phyloP scores from a whole-genome alignment of 1,139 yeast genomes.

The Geotrichum restrictum region DNA sequence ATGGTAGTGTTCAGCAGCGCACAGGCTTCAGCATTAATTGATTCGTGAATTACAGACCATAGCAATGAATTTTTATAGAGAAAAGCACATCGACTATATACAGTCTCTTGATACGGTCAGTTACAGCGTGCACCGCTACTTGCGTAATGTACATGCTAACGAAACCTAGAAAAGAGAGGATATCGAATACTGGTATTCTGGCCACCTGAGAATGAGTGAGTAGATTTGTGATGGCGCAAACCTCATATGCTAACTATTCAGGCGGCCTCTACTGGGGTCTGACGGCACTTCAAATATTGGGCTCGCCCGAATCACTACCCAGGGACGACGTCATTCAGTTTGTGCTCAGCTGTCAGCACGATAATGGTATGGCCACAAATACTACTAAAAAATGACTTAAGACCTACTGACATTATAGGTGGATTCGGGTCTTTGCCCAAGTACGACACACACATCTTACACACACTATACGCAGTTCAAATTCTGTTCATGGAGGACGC shows the following conservation, averaged over 20 bases:
- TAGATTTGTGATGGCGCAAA: neutral
- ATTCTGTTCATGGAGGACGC: constrained; percentile 64
- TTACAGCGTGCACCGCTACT: neutral
- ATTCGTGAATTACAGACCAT: too few relatives aligned
- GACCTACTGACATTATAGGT: constrained; percentile 44
- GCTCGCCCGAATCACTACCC: constrained; percentile 55
- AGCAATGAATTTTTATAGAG: constrained; percentile 25
- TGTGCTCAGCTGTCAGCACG: constrained; percentile 60
- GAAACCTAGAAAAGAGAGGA: constrained; percentile 45
- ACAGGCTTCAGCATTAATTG: too few relatives aligned
- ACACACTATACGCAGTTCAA: constrained; percentile 85
- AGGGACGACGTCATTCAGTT: constrained; percentile 59
- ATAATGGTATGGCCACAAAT: constrained; percentile 18
- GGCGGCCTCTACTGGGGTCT: constrained; percentile 95
- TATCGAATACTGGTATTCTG: constrained; percentile 83
- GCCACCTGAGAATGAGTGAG: constrained; percentile 71
- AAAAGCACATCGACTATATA: constrained; percentile 54
- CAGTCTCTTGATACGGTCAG: constrained; percentile 46
- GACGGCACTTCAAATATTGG: constrained; percentile 64
- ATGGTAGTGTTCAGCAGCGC: too few relatives aligned
- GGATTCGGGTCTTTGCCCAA: constrained; percentile 89
- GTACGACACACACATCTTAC: constrained; percentile 86
- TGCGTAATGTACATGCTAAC: neutral
- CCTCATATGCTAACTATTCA: constrained; percentile 10
- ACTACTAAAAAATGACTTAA: too few relatives aligned